Conservation (phyloP, 2,329 filamentous ascomycete genomes). For the Macrophomina tecta region DNA sequence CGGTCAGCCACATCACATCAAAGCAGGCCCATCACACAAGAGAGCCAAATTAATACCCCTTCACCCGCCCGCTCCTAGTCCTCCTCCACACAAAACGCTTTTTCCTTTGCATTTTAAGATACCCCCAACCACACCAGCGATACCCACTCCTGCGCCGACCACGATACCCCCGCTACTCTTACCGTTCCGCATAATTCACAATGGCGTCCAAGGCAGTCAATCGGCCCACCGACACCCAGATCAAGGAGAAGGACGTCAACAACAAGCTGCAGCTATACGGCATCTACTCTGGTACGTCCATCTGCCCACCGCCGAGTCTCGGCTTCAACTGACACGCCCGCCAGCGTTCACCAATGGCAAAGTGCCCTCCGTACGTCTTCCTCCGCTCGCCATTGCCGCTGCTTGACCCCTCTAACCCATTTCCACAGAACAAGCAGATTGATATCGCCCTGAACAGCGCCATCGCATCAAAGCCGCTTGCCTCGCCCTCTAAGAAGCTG, state of each 20-base stretch:
- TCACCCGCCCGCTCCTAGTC: constrained; percentile 15
- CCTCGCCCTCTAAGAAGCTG: constrained; percentile 74
- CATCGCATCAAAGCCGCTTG: constrained; percentile 72
- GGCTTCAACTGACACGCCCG: constrained; percentile 3
- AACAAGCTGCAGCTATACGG: constrained; percentile 94
- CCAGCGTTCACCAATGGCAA: constrained; percentile 86
- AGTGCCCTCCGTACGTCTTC: constrained; percentile 75
- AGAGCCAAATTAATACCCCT: constrained; percentile 14
- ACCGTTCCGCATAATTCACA: neutral
- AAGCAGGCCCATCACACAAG: constrained; percentile 14
- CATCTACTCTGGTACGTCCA: constrained; percentile 70
- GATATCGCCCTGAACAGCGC: constrained; percentile 93
- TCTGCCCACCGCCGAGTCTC: neutral
- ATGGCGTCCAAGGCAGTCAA: constrained; percentile 60
- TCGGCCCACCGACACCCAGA: constrained; percentile 72
- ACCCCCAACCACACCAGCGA: constrained; percentile 11
- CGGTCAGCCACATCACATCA: constrained; percentile 23
- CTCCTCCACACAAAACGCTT: neutral
- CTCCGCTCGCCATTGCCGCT: neutral
- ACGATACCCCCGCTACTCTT: constrained; percentile 7
- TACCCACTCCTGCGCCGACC: constrained; percentile 2
- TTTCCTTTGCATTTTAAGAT: constrained; percentile 28
- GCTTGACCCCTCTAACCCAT: constrained; percentile 28
- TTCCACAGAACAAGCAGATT: constrained; percentile 83
- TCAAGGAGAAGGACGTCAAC: constrained; percentile 86